phyloP scores from a whole-genome alignment of 225 moss, liverwort and hornwort genomes.

The Physcomitrellopsis africana region DNA sequence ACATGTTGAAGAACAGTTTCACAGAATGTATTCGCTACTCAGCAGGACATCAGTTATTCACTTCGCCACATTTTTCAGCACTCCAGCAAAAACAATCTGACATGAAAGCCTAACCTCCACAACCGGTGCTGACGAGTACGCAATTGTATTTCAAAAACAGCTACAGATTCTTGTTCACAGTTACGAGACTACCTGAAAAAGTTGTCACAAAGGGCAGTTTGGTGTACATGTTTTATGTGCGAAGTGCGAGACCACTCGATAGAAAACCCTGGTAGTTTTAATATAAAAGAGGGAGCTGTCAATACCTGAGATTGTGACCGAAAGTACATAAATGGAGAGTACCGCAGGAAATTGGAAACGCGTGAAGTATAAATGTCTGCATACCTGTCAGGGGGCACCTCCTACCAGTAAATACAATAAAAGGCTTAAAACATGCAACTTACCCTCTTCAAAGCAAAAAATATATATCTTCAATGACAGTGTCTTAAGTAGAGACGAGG shows the following conservation, averaged over 20 bases:
- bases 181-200: slow-evolving; percentile 44
- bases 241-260: slow-evolving; percentile 16
- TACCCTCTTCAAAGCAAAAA: slow-evolving; percentile 4
- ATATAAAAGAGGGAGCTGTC: slow-evolving; percentile 16
- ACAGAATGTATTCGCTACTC: slow-evolving; percentile 14
- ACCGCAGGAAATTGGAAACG: slow-evolving; percentile 84
- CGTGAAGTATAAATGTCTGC: slow-evolving; percentile 93
- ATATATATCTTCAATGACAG: slow-evolving; percentile 3
- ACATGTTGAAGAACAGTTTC: slow-evolving; percentile 28
- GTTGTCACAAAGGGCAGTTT: slow-evolving; percentile 19
- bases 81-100: slow-evolving; percentile 18
- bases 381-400: slow-evolving; percentile 51
- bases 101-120: slow-evolving; percentile 42
- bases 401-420: slow-evolving; percentile 19
- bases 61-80: slow-evolving; percentile 43
- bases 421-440: neutral
- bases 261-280: slow-evolving; percentile 9
- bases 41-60: slow-evolving; percentile 31
- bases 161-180: slow-evolving; percentile 24
- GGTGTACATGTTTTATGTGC: neutral
- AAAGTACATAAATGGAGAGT: slow-evolving; percentile 95
- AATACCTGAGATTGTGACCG: slow-evolving; percentile 89
- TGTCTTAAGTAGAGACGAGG: neutral
- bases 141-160: slow-evolving; percentile 23
- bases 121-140: slow-evolving; percentile 34